Evolutionary conservation across 139 green algal species (phyloP).

Genomic region (Chlorella sp.): DNA sequence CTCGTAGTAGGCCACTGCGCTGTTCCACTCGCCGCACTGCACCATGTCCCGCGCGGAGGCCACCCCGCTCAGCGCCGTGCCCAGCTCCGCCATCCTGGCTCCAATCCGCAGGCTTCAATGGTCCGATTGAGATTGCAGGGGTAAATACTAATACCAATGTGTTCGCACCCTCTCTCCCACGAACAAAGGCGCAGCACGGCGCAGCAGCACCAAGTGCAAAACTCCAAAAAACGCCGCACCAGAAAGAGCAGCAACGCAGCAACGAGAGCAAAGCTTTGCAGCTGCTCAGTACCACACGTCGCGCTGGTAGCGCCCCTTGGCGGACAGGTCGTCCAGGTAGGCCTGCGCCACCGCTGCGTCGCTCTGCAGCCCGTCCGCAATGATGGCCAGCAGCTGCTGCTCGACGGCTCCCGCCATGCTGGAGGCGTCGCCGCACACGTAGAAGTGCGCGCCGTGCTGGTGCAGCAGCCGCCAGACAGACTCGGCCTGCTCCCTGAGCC

Average conservation of each 20-base stretch:
- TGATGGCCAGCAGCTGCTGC: constrained; percentile 42
- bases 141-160: too few species aligned
- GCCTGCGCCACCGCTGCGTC: constrained; percentile 14
- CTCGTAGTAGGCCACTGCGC: neutral
- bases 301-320: constrained; percentile 61
- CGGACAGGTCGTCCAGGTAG: constrained; percentile 52
- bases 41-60: neutral
- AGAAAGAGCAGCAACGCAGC: too few species aligned
- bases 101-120: too few species aligned
- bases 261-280: too few species aligned
- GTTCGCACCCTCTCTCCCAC: too few species aligned
- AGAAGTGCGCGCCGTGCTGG: constrained; percentile 68
- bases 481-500: constrained; percentile 49
- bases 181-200: too few species aligned
- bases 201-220: too few species aligned
- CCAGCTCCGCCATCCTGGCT: too few species aligned
- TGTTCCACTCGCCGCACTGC: neutral
- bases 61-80: neutral
- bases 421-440: constrained; percentile 83
- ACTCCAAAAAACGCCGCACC: too few species aligned
- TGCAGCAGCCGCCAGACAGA: constrained; percentile 70
- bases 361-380: constrained; percentile 10
- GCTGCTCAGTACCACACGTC: constrained; percentile 69
- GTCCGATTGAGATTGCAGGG: too few species aligned
- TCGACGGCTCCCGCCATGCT: constrained; percentile 71